phyloP scores from a whole-genome alignment of 805 yeast species.

The Myxozyma sirexii region DNA sequence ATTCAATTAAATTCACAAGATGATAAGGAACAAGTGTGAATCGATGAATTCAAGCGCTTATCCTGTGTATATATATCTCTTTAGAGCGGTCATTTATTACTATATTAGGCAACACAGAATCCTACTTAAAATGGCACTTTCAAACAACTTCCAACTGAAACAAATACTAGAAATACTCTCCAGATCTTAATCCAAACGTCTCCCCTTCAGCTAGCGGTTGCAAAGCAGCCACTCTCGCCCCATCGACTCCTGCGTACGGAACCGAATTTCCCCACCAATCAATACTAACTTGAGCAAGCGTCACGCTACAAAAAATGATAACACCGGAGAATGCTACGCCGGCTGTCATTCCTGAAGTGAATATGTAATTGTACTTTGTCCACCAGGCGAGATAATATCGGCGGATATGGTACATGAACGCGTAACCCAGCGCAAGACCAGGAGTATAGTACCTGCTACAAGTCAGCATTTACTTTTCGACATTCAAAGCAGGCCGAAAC shows the following conservation, averaged over 20 bases:
- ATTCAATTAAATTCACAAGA: too few species aligned
- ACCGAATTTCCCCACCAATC: slow-evolving; percentile 68
- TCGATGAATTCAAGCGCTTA: too few species aligned
- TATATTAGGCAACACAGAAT: too few species aligned
- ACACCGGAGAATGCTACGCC: slow-evolving; percentile 69
- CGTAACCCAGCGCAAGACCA: slow-evolving; percentile 51
- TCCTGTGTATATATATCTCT: too few species aligned
- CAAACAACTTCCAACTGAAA: not conserved
- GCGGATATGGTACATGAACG: slow-evolving; percentile 60
- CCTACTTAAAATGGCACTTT: too few species aligned
- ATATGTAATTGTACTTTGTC: slow-evolving; percentile 70
- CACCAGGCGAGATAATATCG: slow-evolving; percentile 65
- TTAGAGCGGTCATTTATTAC: too few species aligned
- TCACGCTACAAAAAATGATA: slow-evolving; percentile 55
- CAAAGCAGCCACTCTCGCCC: slow-evolving; percentile 28
- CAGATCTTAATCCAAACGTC: slow-evolving; percentile 45
- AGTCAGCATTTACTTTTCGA: too few species aligned
- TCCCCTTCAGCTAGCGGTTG: slow-evolving; percentile 37
- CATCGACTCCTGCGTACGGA: slow-evolving; percentile 22
- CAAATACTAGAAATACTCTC: slow-evolving; percentile 8
- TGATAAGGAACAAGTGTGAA: too few species aligned
- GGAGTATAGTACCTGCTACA: slow-evolving; percentile 13
- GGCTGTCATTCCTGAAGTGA: slow-evolving; percentile 66
- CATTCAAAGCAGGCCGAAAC: too few species aligned
- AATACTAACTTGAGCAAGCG: slow-evolving; percentile 46